These are phyloP conservation scores for Paracamarosporium sp. DNA, from an alignment of 2,329 filamentous ascomycete species.

Conservation along the genomic window DNA sequence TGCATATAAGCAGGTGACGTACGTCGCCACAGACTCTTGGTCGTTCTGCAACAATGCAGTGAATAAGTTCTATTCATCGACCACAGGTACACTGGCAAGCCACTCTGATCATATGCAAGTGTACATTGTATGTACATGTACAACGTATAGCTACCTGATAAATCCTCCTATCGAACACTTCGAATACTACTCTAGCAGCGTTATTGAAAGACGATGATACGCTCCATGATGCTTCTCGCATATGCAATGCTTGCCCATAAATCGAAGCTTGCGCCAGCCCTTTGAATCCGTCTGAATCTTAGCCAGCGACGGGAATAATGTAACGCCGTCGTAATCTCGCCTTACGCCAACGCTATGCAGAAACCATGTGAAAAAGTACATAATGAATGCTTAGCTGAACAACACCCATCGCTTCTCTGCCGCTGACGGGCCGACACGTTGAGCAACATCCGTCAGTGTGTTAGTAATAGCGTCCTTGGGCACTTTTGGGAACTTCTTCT, in stretches of 20 bases:
- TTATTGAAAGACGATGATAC: neutral
- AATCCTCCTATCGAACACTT: neutral
- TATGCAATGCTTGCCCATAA: neutral
- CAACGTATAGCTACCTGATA: neutral
- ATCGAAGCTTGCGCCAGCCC: neutral
- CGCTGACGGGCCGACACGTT: constrained; percentile 66
- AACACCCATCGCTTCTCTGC: constrained; percentile 69
- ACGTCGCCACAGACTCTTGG: no score
- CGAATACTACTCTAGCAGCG: neutral
- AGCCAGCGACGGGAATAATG: neutral
- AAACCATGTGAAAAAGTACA: neutral
- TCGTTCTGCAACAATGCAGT: neutral
- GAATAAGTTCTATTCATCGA: no score
- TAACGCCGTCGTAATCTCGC: neutral
- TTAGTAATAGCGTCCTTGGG: constrained; percentile 74
- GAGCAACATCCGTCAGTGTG: constrained; percentile 71
- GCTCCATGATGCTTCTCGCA: neutral
- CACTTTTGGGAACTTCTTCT: constrained; percentile 75
- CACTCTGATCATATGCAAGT: neutral
- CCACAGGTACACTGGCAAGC: no score
- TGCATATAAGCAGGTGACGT: no score
- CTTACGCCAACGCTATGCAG: constrained; percentile 1
- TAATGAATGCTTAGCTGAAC: constrained; percentile 19
- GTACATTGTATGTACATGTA: neutral
- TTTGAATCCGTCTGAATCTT: neutral